These are phyloP conservation scores for Torulaspora quercuum DNA, from an alignment of 805 yeast genomes.

Conservation along the genomic window DNA sequence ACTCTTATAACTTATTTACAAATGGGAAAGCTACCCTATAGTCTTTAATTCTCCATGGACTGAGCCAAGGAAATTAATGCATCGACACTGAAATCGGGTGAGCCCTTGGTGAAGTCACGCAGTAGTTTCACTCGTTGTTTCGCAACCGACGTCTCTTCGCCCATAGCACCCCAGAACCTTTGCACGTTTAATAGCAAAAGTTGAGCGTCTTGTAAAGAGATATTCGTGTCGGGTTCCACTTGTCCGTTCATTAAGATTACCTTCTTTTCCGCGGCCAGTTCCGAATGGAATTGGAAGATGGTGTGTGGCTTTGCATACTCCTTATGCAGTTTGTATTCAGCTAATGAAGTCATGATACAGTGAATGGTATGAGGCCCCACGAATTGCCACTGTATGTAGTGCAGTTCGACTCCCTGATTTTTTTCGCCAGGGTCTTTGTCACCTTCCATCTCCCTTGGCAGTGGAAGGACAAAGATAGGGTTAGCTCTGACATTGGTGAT, in stretches of 20 bases:
- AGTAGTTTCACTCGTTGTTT: constrained; percentile 55
- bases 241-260: constrained; percentile 82
- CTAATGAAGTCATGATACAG: constrained; percentile 84
- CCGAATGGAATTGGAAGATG: constrained; percentile 82
- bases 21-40: not conserved
- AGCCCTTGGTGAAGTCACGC: constrained; percentile 66
- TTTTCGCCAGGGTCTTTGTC: constrained; percentile 41
- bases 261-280: constrained; percentile 55
- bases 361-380: constrained; percentile 81
- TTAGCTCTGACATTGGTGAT: constrained; percentile 62
- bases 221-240: constrained; percentile 65
- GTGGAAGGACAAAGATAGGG: constrained; percentile 85
- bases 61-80: constrained; percentile 68
- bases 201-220: constrained; percentile 74
- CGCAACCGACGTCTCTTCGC: constrained; percentile 41
- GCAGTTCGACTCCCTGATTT: constrained; percentile 65
- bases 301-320: constrained; percentile 96
- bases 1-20: constrained; percentile 4
- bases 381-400: constrained; percentile 90
- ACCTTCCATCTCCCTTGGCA: constrained; percentile 58
- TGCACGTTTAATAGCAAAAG: constrained; percentile 71
- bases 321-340: constrained; percentile 84
- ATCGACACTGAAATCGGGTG: constrained; percentile 61
- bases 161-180: constrained; percentile 75
- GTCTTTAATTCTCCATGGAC: constrained; percentile 51